These are phyloP conservation scores for Mrakiaceae sp. DNA, from an alignment of 1,284 basidiomycete species.

Conservation along the genomic window DNA sequence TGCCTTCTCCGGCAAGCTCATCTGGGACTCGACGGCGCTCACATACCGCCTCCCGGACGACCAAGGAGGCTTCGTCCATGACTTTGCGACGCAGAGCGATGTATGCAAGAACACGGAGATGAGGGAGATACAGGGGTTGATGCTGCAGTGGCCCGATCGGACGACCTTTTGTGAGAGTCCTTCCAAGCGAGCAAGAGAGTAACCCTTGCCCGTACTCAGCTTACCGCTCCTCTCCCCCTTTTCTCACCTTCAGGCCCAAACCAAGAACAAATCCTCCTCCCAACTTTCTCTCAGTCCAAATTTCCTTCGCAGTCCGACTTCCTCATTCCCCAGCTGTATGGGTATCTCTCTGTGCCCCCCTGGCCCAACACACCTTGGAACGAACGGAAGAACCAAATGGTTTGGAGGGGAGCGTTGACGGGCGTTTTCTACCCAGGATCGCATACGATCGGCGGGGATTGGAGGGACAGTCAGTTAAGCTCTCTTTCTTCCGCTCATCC, in stretches of 20 bases:
- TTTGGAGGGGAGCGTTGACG: conserved; percentile 23
- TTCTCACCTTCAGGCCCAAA: neutral
- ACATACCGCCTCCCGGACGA: neutral
- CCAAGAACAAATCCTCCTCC: neutral
- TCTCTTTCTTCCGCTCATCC: too few species aligned
- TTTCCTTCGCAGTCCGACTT: conserved; percentile 10
- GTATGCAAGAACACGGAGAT: neutral
- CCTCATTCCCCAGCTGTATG: conserved; percentile 16
- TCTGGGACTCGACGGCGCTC: neutral
- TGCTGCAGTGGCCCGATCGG: neutral
- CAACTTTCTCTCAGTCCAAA: neutral
- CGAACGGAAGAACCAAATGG: conserved; percentile 16
- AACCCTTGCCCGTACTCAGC: too few species aligned
- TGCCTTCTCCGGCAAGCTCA: neutral
- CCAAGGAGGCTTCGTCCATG: neutral
- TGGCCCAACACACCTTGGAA: conserved; percentile 18
- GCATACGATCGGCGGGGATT: neutral
- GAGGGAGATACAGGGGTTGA: neutral
- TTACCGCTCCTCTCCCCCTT: neutral
- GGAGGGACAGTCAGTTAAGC: too few species aligned
- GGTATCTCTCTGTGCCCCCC: neutral
- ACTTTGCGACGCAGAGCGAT: neutral
- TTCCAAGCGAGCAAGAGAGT: too few species aligned
- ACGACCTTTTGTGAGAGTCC: too few species aligned
- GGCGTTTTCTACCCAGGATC: conserved; percentile 17